These are phyloP conservation scores for Harrya chromipes DNA, from an alignment of 768 basidiomycete species.

Conservation along the genomic window DNA sequence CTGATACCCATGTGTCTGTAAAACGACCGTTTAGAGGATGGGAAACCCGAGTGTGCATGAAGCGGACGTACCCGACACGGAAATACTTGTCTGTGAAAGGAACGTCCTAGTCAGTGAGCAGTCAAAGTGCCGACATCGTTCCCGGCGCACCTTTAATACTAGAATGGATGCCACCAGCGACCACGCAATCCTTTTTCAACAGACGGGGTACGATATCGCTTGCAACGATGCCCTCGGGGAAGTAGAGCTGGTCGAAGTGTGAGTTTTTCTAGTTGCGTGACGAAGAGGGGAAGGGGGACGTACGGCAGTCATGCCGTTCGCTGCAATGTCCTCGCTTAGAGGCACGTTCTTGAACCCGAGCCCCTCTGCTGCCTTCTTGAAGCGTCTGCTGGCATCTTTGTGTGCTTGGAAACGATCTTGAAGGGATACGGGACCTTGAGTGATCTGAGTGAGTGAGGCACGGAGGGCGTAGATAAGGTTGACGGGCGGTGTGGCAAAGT, in stretches of 20 bases:
- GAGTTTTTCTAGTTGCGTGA: neutral
- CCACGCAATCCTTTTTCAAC: conserved; percentile 65
- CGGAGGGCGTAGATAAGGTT: conserved; percentile 93
- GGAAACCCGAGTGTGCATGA: neutral
- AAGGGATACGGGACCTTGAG: conserved; percentile 57
- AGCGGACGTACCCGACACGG: conserved; percentile 67
- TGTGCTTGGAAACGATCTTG: conserved; percentile 79
- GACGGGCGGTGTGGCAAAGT: conserved; percentile 95
- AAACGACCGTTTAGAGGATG: neutral
- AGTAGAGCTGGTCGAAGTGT: conserved; percentile 57
- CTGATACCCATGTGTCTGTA: conserved; percentile 85
- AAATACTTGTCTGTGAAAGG: conserved; percentile 71
- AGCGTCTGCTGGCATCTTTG: conserved; percentile 56
- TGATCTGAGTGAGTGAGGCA: conserved; percentile 75
- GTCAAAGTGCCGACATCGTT: neutral
- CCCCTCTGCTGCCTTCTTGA: conserved; percentile 63
- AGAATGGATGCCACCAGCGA: conserved; percentile 86
- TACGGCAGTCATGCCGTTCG: conserved; percentile 96
- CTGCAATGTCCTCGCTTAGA: conserved; percentile 54
- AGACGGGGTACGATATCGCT: conserved; percentile 77
- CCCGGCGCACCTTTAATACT: conserved; percentile 66
- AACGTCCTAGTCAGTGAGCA: conserved; percentile 5
- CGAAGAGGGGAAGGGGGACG: conserved; percentile 11
- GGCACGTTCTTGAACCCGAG: conserved; percentile 79
- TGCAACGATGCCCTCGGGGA: conserved; percentile 76